These are phyloP conservation scores for Penicillium sp. DNA, from an alignment of 2,329 filamentous ascomycete genomes.

Conservation along the genomic window DNA sequence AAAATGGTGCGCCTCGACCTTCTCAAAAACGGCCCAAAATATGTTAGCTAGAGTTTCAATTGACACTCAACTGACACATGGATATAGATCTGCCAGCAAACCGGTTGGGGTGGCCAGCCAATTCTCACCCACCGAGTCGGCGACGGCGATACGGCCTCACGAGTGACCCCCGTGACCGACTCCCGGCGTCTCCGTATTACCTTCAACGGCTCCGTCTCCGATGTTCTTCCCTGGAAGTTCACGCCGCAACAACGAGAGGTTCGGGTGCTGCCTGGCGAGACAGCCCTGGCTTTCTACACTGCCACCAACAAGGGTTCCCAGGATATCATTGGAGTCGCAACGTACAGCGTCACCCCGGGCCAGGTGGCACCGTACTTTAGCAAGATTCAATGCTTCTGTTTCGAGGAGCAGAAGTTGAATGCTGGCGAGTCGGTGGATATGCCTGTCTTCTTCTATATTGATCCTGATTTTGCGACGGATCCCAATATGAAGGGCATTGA, in stretches of 20 bases:
- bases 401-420: conserved; percentile 93
- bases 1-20: conserved; percentile 61
- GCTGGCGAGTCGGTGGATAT: conserved; percentile 98
- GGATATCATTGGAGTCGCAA: conserved; percentile 97
- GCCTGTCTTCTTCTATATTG: conserved; percentile 99
- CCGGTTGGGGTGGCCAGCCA: conserved; percentile 87
- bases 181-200: conserved; percentile 90
- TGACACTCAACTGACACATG: conserved; percentile 2
- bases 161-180: conserved; percentile 78
- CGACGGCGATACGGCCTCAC: conserved; percentile 71
- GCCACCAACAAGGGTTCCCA: conserved; percentile 88
- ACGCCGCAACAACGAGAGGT: conserved; percentile 96
- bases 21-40: too few relatives aligned
- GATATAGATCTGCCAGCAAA: conserved; percentile 61
- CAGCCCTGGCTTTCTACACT: conserved; percentile 95
- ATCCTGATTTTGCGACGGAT: conserved; percentile 92
- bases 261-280: conserved; percentile 92
- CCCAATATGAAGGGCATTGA: conserved; percentile 92
- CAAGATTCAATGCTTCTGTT: conserved; percentile 99
- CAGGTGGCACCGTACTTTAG: conserved; percentile 98
- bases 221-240: conserved; percentile 97
- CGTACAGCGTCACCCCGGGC: conserved; percentile 93
- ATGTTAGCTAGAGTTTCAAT: neutral
- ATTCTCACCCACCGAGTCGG: conserved; percentile 77
- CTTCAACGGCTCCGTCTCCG: conserved; percentile 94